Conservation (phyloP, 768 basidiomycete species). For the Lactarius indigo region DNA sequence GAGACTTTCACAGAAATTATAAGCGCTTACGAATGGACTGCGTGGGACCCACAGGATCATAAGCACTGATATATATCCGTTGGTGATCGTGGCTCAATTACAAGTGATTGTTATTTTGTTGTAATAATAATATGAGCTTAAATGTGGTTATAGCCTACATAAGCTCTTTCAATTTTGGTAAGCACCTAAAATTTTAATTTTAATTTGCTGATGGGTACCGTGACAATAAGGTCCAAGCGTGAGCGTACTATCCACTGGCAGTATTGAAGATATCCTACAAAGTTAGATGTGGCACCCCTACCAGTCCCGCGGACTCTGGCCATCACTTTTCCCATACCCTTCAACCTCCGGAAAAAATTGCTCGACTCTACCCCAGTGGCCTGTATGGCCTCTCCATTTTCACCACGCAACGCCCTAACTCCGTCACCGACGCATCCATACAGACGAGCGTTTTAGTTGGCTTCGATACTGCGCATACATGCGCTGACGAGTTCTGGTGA, state of each 20-base stretch:
- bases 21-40: no score
- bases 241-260: background rate
- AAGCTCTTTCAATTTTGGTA: no score
- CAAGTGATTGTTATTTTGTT: no score
- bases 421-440: conserved; percentile 20
- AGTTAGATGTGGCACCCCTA: background rate
- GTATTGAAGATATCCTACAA: background rate
- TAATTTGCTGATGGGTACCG: no score
- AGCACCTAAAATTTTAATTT: no score
- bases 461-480: conserved; percentile 42
- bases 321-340: conserved; percentile 6
- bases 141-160: no score
- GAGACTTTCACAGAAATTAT: no score
- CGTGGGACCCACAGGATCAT: no score
- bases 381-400: conserved; percentile 20
- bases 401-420: conserved; percentile 16
- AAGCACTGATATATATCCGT: no score
- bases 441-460: conserved; percentile 46
- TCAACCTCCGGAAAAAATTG: conserved; percentile 10
- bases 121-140: no score
- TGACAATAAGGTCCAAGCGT: background rate
- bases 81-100: no score
- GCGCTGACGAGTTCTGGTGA: conserved; percentile 42
- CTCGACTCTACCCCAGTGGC: conserved; percentile 19
- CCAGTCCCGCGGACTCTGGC: conserved; percentile 5